Evolutionary conservation across 305 asterid genomes (phyloP).

Genomic region (Fraxinus xanthoxyloides): DNA sequence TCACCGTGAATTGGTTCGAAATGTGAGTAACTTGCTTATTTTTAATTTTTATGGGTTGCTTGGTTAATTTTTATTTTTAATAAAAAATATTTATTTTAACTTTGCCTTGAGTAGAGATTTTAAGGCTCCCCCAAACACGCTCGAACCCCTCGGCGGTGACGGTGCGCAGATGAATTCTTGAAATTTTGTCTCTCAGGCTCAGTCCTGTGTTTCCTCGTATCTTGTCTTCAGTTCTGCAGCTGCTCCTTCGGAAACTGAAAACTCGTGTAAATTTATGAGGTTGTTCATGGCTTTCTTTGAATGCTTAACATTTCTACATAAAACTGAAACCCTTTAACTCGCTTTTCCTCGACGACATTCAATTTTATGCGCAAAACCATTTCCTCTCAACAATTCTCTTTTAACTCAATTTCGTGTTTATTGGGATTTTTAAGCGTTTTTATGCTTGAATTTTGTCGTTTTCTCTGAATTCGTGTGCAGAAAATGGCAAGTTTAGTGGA

Average conservation of each 20-base stretch:
- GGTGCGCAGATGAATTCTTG: not conserved
- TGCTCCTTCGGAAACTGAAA: conserved; percentile 8
- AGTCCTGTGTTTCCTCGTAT: not conserved
- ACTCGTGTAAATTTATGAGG: not conserved
- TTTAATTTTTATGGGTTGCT: not conserved
- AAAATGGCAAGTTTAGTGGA: conserved; percentile 88
- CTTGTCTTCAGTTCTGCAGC: not conserved
- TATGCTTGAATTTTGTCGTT: not conserved
- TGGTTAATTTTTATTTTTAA: not conserved
- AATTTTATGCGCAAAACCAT: not conserved
- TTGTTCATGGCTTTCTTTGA: not conserved
- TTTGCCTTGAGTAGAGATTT: not conserved
- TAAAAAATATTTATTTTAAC: not conserved
- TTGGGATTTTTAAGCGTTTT: not conserved
- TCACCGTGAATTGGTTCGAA: not conserved
- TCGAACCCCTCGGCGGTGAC: not conserved
- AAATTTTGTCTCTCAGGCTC: not conserved
- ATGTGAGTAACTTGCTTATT: not conserved
- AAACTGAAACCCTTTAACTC: conserved; percentile 5
- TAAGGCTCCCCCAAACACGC: not conserved
- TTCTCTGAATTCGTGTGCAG: conserved; percentile 24
- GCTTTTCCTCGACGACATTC: conserved; percentile 16
- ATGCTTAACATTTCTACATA: conserved; percentile 13
- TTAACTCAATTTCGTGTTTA: not conserved
- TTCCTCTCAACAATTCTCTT: not conserved